A percentile compares a stretch with the other conserved stretches of the same genome.
Conservation (phyloP, 164 flowering plant genomes). For the Macadamia tetraphylla region DNA sequence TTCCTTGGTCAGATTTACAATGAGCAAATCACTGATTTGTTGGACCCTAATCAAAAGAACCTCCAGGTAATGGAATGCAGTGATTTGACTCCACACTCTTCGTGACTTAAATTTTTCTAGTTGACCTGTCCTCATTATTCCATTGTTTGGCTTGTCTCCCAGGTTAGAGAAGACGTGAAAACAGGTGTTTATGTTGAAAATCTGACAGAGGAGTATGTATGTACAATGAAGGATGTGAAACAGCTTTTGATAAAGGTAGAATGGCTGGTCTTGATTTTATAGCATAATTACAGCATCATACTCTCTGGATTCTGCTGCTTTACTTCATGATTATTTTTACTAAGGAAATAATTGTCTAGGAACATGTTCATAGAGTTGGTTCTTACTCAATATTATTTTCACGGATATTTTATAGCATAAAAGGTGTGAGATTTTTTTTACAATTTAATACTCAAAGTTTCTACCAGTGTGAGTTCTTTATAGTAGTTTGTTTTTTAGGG, state of each 20-base stretch:
- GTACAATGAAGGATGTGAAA: slow-evolving; percentile 59
- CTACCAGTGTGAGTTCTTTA: too few relatives aligned
- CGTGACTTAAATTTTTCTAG: not conserved
- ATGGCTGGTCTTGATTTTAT: not conserved
- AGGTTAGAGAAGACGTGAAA: slow-evolving; percentile 94
- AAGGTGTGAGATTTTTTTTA: too few relatives aligned
- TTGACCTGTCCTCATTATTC: not conserved
- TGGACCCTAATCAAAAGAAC: slow-evolving; percentile 76
- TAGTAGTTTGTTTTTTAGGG: too few relatives aligned
- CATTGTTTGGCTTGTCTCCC: slow-evolving; percentile 9
- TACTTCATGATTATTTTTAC: too few relatives aligned
- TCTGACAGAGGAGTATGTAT: slow-evolving; percentile 71
- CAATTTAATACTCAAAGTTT: too few relatives aligned
- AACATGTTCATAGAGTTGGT: too few relatives aligned
- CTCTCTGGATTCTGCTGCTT: too few relatives aligned
- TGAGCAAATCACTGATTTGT: slow-evolving; percentile 94
- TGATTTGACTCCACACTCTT: not conserved
- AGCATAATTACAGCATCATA: too few relatives aligned
- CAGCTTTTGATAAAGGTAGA: slow-evolving; percentile 72
- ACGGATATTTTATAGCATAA: too few relatives aligned
- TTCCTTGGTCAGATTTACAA: slow-evolving; percentile 71
- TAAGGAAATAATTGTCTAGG: too few relatives aligned
- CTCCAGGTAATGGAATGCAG: slow-evolving; percentile 54
- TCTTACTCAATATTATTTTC: too few relatives aligned
- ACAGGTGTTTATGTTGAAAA: slow-evolving; percentile 96